Evolutionary conservation across 2,329 filamentous ascomycete genomes (phyloP).

Genomic region (Sporothrix brunneoviolacea): DNA sequence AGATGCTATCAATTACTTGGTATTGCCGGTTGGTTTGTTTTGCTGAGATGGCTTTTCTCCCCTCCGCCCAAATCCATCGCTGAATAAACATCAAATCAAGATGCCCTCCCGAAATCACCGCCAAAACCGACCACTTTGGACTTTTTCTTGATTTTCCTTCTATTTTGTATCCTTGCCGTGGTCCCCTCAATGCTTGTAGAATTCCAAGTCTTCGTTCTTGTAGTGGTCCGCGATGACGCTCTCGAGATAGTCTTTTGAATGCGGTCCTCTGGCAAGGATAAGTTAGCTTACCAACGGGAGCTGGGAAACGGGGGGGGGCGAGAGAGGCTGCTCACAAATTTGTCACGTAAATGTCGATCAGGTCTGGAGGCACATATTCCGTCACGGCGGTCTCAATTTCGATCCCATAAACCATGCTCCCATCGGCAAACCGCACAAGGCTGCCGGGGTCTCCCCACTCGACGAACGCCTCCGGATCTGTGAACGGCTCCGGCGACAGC

Average conservation of each 20-base stretch:
- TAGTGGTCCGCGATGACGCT: constrained; percentile 26
- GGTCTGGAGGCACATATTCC: constrained; percentile 72
- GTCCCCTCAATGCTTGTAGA: constrained; percentile 11
- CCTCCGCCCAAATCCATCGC: too few species aligned
- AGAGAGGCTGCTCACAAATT: constrained; percentile 53
- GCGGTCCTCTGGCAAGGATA: constrained; percentile 24
- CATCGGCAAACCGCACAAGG: constrained; percentile 72
- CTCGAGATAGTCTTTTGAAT: constrained; percentile 25
- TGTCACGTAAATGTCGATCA: constrained; percentile 77
- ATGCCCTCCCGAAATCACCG: too few species aligned
- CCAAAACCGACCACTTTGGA: too few species aligned
- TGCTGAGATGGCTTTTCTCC: too few species aligned
- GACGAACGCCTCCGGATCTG: constrained; percentile 72
- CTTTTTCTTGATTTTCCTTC: too few species aligned
- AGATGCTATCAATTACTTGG: too few species aligned
- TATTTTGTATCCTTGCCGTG: background rate
- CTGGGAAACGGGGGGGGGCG: constrained; percentile 37
- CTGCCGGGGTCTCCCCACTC: constrained; percentile 79
- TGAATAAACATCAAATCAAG: too few species aligned
- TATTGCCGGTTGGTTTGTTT: too few species aligned
- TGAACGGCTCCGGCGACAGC: constrained; percentile 82
- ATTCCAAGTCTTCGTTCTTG: constrained; percentile 21
- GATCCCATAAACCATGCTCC: constrained; percentile 66
- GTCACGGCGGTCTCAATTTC: constrained; percentile 73
- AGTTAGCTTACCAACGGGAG: background rate